Evolutionary conservation across 2,329 filamentous ascomycete genomes (phyloP), one percentile per base, ranked within the genome.

Genomic region (Diaporthe vexans): DNA sequence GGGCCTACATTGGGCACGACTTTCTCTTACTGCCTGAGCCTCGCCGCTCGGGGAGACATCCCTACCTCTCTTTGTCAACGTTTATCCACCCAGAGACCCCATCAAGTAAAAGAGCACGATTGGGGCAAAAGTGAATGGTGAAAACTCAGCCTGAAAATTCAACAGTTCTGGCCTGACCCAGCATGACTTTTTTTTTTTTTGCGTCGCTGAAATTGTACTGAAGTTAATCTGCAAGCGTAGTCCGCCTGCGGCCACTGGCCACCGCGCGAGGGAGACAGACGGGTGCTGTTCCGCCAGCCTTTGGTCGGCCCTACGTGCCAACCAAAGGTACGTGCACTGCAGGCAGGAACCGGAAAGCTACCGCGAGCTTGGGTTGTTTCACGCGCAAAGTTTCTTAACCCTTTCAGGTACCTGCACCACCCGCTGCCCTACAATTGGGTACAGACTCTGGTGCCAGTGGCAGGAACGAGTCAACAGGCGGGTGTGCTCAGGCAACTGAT

Each of bases 281-380:
- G 46, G 21, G 21, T n/a, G n/a, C 43, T 21, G 21, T 68, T 54
- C 63, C 63, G 63, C 15, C 48, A 54, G 8, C 48, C 46, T 68
- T 21, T 68, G 48, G 17, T 15, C n/a, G 9, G 9, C 63, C 63
- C 46, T 54, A 54, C n/a, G 63, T 54, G 29, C n/a, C 48, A 54
- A 26, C 46, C 46, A 43, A 10, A 37, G 63, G 63, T 68, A 68
- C 63, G 63, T 68, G 63, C 63, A 52, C 63, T 46, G 29, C 46
- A 75, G 61, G 37, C 57, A 73, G 69, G 48, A 37, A 46, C 61
- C 54, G 54, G 52, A 63, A 73, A 48, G 43, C 74, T 59, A 75
- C 72, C 71, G 65, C 74, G 61, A 71, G 51, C 71, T 71, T 57
- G 59, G 54, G 51, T 29, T 40, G 74, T 75, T 75, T 73, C 71